Base-by-base conservation (phyloP, 78 protist genomes). In the Dictyostelium purpureum region DNA sequence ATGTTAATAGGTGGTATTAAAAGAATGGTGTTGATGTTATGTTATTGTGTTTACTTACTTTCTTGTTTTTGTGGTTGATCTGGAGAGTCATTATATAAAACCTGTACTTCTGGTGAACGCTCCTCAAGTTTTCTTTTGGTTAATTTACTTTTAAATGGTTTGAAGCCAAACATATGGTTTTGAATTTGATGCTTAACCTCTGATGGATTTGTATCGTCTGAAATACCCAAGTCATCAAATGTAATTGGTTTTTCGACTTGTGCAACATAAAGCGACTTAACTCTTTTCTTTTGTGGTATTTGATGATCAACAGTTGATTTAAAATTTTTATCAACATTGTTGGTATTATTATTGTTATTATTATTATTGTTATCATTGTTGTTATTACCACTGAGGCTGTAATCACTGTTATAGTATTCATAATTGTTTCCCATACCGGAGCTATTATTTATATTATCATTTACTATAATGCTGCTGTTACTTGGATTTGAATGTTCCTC, bases 81-180 rank as follows among this genome's bases (percentile, higher is more conserved):
- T n/a, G 54, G n/a, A n/a, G n/a, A n/a, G 2, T 77, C 85, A 12
- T 18, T 47, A 45, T 85, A 85, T 18, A 85, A 70, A 31, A 33
- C 12, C 35, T 77, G 52, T 10, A 61, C 59, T 31, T 85, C 92
- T 19, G 75, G 81, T 6, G 92, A 85, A 14, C 75, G 54, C 12
- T 85, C 92, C 26, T 85, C 70, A 21, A 73, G 4, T 49, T 57
- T 51, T 38, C 77, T 85, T 59, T 85, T 85, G 9, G 38, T 49
- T 1, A 85, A 45, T 31, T 73, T 70, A 19, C 76, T 57, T 61
- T 85, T 85, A 37, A 85, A 85, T 24, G 92, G 92, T 67, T 77
- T 73, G 40, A 85, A 85, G 59, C 92, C 92, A 85, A 85, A 85
- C 74, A 85, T 56, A 73, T 85, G 92, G 33, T 85, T 85, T 45